Evolutionary conservation across 306 rosid species (phyloP), one percentile per base, ranked within the genome.

Genomic region (Malus domestica): DNA sequence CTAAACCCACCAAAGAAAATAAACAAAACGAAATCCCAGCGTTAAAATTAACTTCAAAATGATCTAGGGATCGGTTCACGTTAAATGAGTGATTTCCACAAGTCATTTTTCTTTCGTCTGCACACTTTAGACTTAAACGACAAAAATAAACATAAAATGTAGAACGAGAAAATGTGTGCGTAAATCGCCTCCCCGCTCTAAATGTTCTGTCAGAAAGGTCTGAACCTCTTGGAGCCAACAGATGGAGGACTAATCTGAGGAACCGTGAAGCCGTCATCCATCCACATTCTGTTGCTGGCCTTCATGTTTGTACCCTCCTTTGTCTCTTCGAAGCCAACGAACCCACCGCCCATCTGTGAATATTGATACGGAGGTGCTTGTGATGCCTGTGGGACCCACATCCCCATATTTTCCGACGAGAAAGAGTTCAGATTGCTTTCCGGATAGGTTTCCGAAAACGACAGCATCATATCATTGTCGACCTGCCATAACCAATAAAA

Each of bases 321-420:
- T 57, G 67, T 68, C 71, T 82, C 93, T 67, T 68, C 77, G 40
- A 83, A 76, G 25, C 73, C 89, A 20, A 40, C 46, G 38, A 35
- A 71, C 45, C 42, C 9, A 45, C 76, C 69, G 38, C 80, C 82
- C 77, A 82, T 80, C 16, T 84, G 86, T 33, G 91, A 61, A 4
- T 70, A 70, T 72, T 68, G 80, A 70, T 62, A 67, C 27, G 27
- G 8, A 51, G 84, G 80, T 64, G 84, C 40, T 20, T n/a, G 29
- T 35, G 87, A 82, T 52, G 88, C 90, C 85, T 87, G 90, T 40
- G 97, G 99, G 80, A 96, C 98, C 97, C 99, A 90, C 25, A 87
- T 75, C 84, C 90, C 95, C 58, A 67, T 46, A 30, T 42, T 77
- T 23, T 82, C 83, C 0, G 87, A 51, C 13, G 93, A 60, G 63